Evolutionary conservation across 192 early-diverging fungal species (phyloP), one percentile per base, ranked within the genome.

Genomic region (Gorgonomyces haynaldii): DNA sequence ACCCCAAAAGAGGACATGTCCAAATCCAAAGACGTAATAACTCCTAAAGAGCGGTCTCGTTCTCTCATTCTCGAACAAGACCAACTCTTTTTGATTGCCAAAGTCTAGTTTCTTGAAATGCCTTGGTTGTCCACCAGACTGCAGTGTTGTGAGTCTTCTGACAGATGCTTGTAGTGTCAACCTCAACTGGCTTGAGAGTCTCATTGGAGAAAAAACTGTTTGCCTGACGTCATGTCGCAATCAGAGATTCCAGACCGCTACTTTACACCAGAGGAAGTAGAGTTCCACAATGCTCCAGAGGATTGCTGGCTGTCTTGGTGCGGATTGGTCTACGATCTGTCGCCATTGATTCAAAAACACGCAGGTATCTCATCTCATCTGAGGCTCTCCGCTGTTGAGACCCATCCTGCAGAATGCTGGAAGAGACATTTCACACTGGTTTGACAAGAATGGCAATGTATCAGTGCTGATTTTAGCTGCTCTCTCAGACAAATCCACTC

Each of bases 391-490:
- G 4, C 52, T 70, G 9, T 38, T 72, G 21, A 56, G 32, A 10
- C 76, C 76, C 13, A 72, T 78, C 19, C 48, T 76, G 21, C 61
- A 57, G 27, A 76, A 76, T 52, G 76, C 76, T n/a, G 76, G 76
- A 2, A 62, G 60, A 40, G 76, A 78, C 50, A 73, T 78, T 22
- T 73, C 69, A 1, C 69, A 78, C 49, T 78, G 76, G 76, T 78
- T 78, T 47, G 68, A 77, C 13, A 31, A 39, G 38, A 76, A 61
- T 30, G 67, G 72, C 9, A 65, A 72, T 35, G 69, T 78, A 47
- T 37, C 54, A 23, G 9, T 30, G 8, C 30, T 56, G n/a, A 58
- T 17, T 13, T 9, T 35, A 77, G 70, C 50, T 74, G 2, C 65
- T 61, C 37, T 54, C 59, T 1, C 73, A 76, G 26, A 57, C 67